A percentile compares a stretch with the other conserved stretches of the same genome.
Conservation (phyloP, 2,329 filamentous ascomycete genomes). For the Microcyclospora tardicrescens region DNA sequence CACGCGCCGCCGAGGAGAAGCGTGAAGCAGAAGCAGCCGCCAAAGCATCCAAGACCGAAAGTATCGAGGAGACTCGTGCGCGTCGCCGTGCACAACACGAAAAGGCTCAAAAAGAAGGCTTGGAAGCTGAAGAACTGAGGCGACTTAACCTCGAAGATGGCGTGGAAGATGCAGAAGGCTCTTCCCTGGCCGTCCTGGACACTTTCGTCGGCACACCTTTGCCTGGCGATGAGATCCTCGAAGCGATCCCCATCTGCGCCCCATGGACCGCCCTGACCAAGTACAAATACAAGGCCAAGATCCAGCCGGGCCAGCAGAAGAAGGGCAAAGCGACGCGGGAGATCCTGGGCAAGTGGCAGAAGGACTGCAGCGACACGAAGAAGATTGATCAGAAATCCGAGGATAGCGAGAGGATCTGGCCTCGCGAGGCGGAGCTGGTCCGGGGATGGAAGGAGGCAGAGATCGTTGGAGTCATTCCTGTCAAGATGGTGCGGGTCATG, state of each 20-base stretch:
- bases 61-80: constrained; percentile 50
- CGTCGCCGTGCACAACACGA: constrained; percentile 71
- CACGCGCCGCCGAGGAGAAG: constrained; percentile 52
- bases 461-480: constrained; percentile 66
- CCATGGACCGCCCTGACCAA: constrained; percentile 51
- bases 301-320: constrained; percentile 81
- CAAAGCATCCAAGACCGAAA: constrained; percentile 53
- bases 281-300: constrained; percentile 88
- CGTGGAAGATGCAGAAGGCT: constrained; percentile 23
- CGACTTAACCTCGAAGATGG: constrained; percentile 47
- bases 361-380: constrained; percentile 42
- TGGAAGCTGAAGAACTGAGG: constrained; percentile 60
- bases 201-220: constrained; percentile 64
- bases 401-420: constrained; percentile 64
- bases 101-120: constrained; percentile 59
- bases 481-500: constrained; percentile 69
- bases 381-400: constrained; percentile 33
- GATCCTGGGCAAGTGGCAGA: constrained; percentile 69
- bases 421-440: constrained; percentile 72
- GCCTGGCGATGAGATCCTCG: constrained; percentile 68
- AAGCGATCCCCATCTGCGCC: constrained; percentile 49
- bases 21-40: constrained; percentile 48
- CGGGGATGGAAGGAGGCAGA: constrained; percentile 71
- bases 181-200: constrained; percentile 47
- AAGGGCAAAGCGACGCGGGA: constrained; percentile 92